Percentiles rank a stretch among this genome's conserved stretches.
Evolutionary conservation across 208 protist species (phyloP).

Genomic region (Porcisia hertigi): DNA sequence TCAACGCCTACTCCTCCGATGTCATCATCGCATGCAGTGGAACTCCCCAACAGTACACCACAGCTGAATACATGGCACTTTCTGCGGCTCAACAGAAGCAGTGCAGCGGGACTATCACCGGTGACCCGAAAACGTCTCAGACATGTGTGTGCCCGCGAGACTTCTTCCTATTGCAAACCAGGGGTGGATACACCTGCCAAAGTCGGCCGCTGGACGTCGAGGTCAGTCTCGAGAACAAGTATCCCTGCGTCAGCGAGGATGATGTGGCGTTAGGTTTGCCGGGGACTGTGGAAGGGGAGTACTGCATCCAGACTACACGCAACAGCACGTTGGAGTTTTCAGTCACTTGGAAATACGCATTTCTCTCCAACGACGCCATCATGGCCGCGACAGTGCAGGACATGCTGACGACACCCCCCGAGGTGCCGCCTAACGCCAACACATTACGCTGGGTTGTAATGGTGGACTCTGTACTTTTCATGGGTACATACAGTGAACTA

Average conservation of each 20-base stretch:
- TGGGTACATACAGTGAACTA: slow-evolving; percentile 21
- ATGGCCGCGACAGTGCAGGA: neutral
- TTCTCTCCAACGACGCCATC: slow-evolving; percentile 10
- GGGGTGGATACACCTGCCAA: neutral
- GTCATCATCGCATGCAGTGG: slow-evolving; percentile 2
- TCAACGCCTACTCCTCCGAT: slow-evolving; percentile 3
- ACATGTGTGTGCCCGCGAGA: slow-evolving; percentile 40
- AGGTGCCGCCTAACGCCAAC: neutral
- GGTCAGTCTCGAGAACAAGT: slow-evolving; percentile 25
- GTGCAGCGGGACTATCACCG: slow-evolving; percentile 1
- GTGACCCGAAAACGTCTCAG: neutral
- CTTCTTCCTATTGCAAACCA: neutral
- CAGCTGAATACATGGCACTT: slow-evolving; percentile 1
- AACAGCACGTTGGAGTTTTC: slow-evolving; percentile 8
- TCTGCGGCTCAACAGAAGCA: neutral
- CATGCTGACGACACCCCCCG: neutral
- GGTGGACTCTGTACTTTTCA: neutral
- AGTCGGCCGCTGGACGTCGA: slow-evolving; percentile 29
- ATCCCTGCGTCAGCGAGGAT: slow-evolving; percentile 36
- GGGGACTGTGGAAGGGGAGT: slow-evolving; percentile 20
- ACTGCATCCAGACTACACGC: slow-evolving; percentile 25
- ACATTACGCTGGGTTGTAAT: slow-evolving; percentile 15
- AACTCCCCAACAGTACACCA: neutral
- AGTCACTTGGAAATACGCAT: slow-evolving; percentile 10
- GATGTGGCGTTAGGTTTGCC: slow-evolving; percentile 39